Evolutionary conservation across 2,329 filamentous ascomycete species (phyloP), one percentile per base, ranked within the genome.

Genomic region (Stylonectria norvegica): DNA sequence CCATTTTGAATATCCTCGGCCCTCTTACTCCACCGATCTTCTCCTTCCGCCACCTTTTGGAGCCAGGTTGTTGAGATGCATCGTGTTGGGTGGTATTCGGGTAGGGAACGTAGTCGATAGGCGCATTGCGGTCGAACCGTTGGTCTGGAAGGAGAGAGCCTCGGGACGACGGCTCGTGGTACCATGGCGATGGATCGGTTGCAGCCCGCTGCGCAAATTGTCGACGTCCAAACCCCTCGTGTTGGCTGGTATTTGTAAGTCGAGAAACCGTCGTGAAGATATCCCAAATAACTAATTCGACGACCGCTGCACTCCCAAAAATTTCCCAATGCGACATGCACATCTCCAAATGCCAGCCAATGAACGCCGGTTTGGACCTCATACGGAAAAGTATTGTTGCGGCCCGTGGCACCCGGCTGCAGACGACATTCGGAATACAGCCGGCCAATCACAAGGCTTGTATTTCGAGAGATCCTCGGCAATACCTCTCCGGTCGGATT

Each of bases 391-490:
- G 49, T 27, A 36, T 60, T 63, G 38, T 61, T 63, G 52, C 61
- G 49, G 18, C 34, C 44, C 51, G 50, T 27, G 33, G 32, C 20
- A 46, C 40, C 52, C 54, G 55, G 51, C 42, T 48, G 47, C 50
- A 55, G 54, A 56, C 47, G 48, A 52, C 49, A 40, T 38, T 46
- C 52, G 58, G 55, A 50, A 57, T 36, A 38, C 22, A 22, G 9
- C 27, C 47, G 57, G 43, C 72, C 72, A 76, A 76, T 75, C 62
- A 69, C 41, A 53, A 43, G 50, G 45, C 51, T 57, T 50, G 54
- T 61, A 70, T 67, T 74, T 70, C n/a, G n/a, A 61, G 49, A 64
- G 61, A 67, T 68, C 70, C 72, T 76, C 72, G 73, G 73, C 69
- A 75, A 74, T 72, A 40, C 44, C 39, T 50, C 47, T 9, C 50